Evolutionary conservation across 306 rosid genomes (phyloP), one percentile per base, ranked within the genome.

Genomic region (Cucumis cinereus): DNA sequence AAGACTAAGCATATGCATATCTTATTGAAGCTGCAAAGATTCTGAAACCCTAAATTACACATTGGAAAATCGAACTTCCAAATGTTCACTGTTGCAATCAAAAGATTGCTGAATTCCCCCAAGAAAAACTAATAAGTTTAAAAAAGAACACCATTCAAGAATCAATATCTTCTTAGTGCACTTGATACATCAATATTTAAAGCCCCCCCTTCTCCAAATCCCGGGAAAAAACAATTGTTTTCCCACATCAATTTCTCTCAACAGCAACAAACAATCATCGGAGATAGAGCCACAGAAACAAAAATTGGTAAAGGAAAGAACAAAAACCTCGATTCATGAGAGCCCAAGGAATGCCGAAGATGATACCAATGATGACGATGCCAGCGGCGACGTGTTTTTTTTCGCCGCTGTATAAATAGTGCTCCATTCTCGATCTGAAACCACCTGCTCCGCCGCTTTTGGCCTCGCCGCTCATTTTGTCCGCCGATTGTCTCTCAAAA

Each of bases 321-420:
- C 20, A 5, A 53, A 90, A 53, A 90, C 97, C 98, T 89, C 86
- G 88, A 41, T 0, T 88, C 92, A 90, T 87, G 30, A 84, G 79
- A 77, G 41, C 86, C 98, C 97, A 94, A 20, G 97, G 98, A 50
- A 91, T 36, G 61, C 82, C 80, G 61, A 91, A 91, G 57, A 84
- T 83, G 40, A 81, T 85, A 77, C 84, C 63, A 82, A 94, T 82
- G 79, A 94, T 77, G 70, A 87, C 93, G 79, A 94, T 74, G 74
- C 97, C 98, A 23, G 79, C 87, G 43, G 82, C 61, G 36, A 94
- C 98, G 59, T 94, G 98, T 73, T 90, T 94, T 74, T 93, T 93
- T 3, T 93, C 96, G 0, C 98, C 97, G 52, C 97, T 94, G 79
- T 94, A 88, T 11, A 94, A 77, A 50, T 78, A 83, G 83, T 79